Evolutionary conservation across 164 flowering plant species (phyloP).

Genomic region (Cinnamomum micranthum): DNA sequence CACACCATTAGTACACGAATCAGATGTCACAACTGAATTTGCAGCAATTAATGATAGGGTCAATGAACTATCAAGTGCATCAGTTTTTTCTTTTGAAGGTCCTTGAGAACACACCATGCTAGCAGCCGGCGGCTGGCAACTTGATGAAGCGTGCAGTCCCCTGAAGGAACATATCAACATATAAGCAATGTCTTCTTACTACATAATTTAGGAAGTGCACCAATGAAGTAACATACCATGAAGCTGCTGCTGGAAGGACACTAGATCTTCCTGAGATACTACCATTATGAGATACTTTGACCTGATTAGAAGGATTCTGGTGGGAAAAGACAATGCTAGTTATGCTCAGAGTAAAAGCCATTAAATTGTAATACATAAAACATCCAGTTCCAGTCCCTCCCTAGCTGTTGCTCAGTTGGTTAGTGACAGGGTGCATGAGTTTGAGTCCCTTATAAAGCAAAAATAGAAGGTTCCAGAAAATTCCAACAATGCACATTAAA

Average conservation of each 20-base stretch:
- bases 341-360: neutral
- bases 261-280: slow-evolving; percentile 55
- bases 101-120: slow-evolving; percentile 37
- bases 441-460: too few relatives aligned
- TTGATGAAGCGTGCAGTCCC: slow-evolving; percentile 60
- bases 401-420: neutral
- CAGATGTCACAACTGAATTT: slow-evolving; percentile 24
- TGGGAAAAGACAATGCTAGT: neutral
- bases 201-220: neutral
- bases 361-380: too few relatives aligned
- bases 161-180: slow-evolving; percentile 27
- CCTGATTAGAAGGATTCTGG: slow-evolving; percentile 42
- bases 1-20: slow-evolving; percentile 31
- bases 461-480: too few relatives aligned
- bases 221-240: slow-evolving; percentile 49
- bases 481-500: too few relatives aligned
- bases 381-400: neutral
- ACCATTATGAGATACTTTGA: slow-evolving; percentile 54
- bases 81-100: slow-evolving; percentile 45
- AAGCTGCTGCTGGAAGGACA: slow-evolving; percentile 82
- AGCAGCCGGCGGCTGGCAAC: slow-evolving; percentile 32
- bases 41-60: slow-evolving; percentile 34
- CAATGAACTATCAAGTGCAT: slow-evolving; percentile 20
- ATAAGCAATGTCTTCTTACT: neutral
- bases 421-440: too few relatives aligned